Evolutionary conservation across 257 asterid species (phyloP).

Genomic region (Lantana camara): DNA sequence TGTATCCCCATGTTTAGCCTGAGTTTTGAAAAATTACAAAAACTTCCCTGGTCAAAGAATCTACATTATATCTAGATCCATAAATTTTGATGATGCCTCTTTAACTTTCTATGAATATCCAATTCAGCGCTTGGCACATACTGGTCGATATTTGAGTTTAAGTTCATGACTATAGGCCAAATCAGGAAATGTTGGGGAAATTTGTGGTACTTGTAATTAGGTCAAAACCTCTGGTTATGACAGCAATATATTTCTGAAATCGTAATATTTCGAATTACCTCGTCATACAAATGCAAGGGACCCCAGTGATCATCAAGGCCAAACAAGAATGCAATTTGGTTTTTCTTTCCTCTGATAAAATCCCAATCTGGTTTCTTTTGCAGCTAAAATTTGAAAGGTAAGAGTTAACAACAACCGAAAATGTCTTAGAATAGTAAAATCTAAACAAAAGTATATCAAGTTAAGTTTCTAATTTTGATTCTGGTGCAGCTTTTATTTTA

Average conservation of each 20-base stretch:
- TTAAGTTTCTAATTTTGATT: background rate
- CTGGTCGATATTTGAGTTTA: too few relatives aligned
- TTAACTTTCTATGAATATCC: too few relatives aligned
- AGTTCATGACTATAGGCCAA: too few relatives aligned
- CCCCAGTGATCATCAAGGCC: slow-evolving; percentile 96
- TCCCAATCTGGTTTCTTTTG: slow-evolving; percentile 69
- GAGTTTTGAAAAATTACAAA: background rate
- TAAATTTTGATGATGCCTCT: background rate
- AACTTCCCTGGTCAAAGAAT: background rate
- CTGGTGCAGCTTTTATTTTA: slow-evolving; percentile 32
- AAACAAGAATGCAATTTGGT: slow-evolving; percentile 67
- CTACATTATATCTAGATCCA: background rate
- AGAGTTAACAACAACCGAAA: slow-evolving; percentile 13
- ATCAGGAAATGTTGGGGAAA: too few relatives aligned
- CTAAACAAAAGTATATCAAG: background rate
- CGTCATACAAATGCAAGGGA: slow-evolving; percentile 72
- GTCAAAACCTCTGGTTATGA: too few relatives aligned
- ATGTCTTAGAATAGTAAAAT: background rate
- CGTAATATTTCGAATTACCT: slow-evolving; percentile 46
- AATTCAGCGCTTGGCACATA: too few relatives aligned
- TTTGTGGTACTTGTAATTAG: too few relatives aligned
- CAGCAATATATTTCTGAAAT: background rate
- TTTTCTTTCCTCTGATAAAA: slow-evolving; percentile 59
- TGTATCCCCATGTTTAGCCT: too few relatives aligned
- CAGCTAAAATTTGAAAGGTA: slow-evolving; percentile 44